Percentiles rank a stretch among this genome's conserved stretches.
phyloP scores from a whole-genome alignment of 2,329 filamentous ascomycete genomes.

The Corniculantispora saksenae region DNA sequence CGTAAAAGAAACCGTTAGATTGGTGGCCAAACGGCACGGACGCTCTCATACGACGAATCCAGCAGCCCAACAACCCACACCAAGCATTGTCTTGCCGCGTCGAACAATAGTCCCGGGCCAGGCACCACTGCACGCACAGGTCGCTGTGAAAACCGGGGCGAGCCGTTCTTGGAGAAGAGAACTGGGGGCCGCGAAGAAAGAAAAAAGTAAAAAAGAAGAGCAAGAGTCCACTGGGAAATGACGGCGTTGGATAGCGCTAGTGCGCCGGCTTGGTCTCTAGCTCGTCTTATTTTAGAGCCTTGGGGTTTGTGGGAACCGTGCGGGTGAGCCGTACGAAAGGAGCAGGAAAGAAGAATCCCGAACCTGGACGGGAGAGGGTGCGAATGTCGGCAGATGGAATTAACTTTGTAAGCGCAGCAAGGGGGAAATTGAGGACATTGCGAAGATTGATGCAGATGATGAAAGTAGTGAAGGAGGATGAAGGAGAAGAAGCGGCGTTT shows the following conservation, averaged over 20 bases:
- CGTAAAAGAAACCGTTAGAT: no score
- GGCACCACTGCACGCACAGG: not conserved
- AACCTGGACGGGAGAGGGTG: not conserved
- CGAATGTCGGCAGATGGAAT: not conserved
- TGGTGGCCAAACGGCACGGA: not conserved
- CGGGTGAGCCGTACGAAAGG: no score
- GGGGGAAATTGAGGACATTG: not conserved
- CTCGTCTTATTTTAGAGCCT: not conserved
- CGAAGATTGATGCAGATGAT: not conserved
- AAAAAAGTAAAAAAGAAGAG: not conserved
- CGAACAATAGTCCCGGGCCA: not conserved
- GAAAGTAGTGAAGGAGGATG: not conserved
- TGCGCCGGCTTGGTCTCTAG: not conserved
- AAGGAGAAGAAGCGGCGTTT: constrained; percentile 3
- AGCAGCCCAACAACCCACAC: not conserved
- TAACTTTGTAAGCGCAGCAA: not conserved
- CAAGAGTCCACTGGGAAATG: not conserved
- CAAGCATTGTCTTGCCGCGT: not conserved
- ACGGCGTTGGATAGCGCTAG: constrained; percentile 1
- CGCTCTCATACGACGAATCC: not conserved
- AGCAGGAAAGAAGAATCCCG: no score
- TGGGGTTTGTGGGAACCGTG: not conserved
- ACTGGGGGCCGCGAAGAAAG: not conserved
- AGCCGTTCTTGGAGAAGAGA: not conserved
- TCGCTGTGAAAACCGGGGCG: constrained; percentile 8